Percentiles rank a stretch among this genome's conserved stretches.
Evolutionary conservation across 2,329 filamentous ascomycete species (phyloP).

Genomic region (Alternaria longipes): DNA sequence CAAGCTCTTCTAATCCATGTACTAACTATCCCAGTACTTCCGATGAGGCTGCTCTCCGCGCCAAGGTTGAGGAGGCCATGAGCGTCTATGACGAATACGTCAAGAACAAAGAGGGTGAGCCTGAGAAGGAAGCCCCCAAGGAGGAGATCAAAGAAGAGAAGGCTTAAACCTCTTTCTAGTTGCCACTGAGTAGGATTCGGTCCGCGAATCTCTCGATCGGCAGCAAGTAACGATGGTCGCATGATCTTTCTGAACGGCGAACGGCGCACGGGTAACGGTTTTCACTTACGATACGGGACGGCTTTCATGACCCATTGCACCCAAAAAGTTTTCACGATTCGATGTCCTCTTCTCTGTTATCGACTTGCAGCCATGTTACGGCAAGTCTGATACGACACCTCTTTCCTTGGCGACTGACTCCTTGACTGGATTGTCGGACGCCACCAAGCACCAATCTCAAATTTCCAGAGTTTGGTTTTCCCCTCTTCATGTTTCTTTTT

Average conservation of each 20-base stretch:
- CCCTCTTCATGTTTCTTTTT: constrained; percentile 31
- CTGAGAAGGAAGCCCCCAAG: constrained; percentile 49
- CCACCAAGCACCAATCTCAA: constrained; percentile 18
- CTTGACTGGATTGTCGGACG: constrained; percentile 42
- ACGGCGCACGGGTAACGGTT: constrained; percentile 48
- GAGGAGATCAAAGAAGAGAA: constrained; percentile 60
- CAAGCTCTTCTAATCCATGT: neutral
- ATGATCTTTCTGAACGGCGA: constrained; percentile 45
- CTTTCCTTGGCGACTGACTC: constrained; percentile 32
- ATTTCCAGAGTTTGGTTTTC: constrained; percentile 24
- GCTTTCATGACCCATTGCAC: constrained; percentile 44
- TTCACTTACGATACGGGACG: constrained; percentile 41
- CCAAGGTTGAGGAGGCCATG: constrained; percentile 97
- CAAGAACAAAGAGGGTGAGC: constrained; percentile 74
- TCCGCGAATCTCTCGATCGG: constrained; percentile 37
- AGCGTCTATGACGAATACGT: constrained; percentile 98
- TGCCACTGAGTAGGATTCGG: constrained; percentile 43
- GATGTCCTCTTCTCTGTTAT: constrained; percentile 28
- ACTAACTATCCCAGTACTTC: constrained; percentile 72
- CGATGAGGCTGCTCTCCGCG: constrained; percentile 85
- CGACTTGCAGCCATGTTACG: constrained; percentile 15
- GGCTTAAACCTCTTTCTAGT: constrained; percentile 48
- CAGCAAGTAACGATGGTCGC: constrained; percentile 38
- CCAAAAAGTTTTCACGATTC: constrained; percentile 49
- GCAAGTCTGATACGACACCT: constrained; percentile 20